Evolutionary conservation across 495 filamentous ascomycete species (phyloP).

Genomic region (Neurospora sp.): DNA sequence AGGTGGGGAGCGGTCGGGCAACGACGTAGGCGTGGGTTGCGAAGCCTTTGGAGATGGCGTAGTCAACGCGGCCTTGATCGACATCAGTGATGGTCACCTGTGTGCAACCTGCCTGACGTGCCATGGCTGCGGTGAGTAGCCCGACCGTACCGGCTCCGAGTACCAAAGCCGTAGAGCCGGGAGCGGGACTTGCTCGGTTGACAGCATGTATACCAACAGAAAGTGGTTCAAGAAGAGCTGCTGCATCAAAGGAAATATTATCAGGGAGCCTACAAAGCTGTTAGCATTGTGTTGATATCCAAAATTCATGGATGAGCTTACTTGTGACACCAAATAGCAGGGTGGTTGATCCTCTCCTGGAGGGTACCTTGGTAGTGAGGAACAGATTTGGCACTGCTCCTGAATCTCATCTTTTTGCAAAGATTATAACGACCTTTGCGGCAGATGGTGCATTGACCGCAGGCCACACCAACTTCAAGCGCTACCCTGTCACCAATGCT

Average conservation of each 20-base stretch:
- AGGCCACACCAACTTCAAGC: conserved; percentile 77
- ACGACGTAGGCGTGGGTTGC: conserved; percentile 60
- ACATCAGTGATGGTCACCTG: conserved; percentile 73
- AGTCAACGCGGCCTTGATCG: conserved; percentile 63
- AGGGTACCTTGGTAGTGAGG: conserved; percentile 88
- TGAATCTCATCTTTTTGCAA: conserved; percentile 72
- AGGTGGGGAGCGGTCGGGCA: conserved; percentile 30
- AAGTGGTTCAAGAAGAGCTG: conserved; percentile 76
- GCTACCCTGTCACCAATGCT: conserved; percentile 71
- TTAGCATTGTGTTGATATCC: neutral
- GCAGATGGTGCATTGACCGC: conserved; percentile 64
- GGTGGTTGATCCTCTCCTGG: conserved; percentile 82
- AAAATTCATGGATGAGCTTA: conserved; percentile 19
- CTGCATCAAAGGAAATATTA: conserved; percentile 58
- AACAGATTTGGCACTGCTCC: conserved; percentile 70
- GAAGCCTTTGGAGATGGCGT: conserved; percentile 61
- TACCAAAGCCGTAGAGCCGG: conserved; percentile 57
- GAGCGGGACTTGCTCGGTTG: conserved; percentile 43
- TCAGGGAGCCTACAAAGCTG: conserved; percentile 50
- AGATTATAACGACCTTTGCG: conserved; percentile 77
- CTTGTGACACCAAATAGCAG: conserved; percentile 67
- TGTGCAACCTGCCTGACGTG: conserved; percentile 55
- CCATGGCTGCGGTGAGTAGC: conserved; percentile 63
- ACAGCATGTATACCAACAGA: conserved; percentile 79
- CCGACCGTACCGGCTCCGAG: conserved; percentile 84